These are phyloP conservation scores for Aspergillus quadrilineatus DNA, from an alignment of 2,329 filamentous ascomycete species.

Conservation along the genomic window DNA sequence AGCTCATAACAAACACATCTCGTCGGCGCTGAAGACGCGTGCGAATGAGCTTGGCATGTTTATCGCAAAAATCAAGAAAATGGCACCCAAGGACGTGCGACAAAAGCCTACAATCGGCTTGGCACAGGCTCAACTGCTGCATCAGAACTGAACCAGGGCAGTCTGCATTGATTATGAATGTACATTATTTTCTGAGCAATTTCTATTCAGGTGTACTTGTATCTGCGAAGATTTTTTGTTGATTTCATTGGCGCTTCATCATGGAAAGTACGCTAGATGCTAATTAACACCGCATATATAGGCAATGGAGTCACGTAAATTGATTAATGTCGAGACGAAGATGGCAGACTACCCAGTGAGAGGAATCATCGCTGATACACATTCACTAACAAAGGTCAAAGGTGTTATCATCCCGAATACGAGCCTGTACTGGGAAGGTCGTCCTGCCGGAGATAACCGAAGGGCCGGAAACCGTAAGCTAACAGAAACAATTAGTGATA, in stretches of 20 bases:
- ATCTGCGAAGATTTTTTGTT: conserved; percentile 20
- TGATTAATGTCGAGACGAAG: background rate
- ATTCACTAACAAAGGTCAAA: conserved; percentile 51
- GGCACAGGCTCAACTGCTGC: conserved; percentile 19
- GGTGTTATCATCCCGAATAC: conserved; percentile 70
- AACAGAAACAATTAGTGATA: conserved; percentile 17
- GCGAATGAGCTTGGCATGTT: conserved; percentile 53
- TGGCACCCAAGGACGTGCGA: conserved; percentile 20
- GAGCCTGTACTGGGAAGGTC: conserved; percentile 62
- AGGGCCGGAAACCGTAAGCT: conserved; percentile 72
- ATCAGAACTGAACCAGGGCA: conserved; percentile 9
- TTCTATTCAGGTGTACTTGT: conserved; percentile 22
- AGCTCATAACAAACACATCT: conserved; percentile 25
- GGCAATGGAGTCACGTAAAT: background rate
- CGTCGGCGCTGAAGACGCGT: conserved; percentile 24
- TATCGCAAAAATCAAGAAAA: conserved; percentile 36
- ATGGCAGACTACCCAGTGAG: background rate
- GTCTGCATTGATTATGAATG: conserved; percentile 11
- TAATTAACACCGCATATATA: conserved; percentile 1
- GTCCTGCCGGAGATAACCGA: conserved; percentile 69
- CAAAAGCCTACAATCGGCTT: conserved; percentile 23
- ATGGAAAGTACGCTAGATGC: conserved; percentile 5
- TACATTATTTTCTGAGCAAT: conserved; percentile 25
- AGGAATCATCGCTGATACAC: background rate
- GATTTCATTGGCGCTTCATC: conserved; percentile 1